A percentile compares a stretch with the other conserved stretches of the same genome.
Conservation (phyloP, 148 eudicot genomes). For the Pharnaceum exiguum region DNA sequence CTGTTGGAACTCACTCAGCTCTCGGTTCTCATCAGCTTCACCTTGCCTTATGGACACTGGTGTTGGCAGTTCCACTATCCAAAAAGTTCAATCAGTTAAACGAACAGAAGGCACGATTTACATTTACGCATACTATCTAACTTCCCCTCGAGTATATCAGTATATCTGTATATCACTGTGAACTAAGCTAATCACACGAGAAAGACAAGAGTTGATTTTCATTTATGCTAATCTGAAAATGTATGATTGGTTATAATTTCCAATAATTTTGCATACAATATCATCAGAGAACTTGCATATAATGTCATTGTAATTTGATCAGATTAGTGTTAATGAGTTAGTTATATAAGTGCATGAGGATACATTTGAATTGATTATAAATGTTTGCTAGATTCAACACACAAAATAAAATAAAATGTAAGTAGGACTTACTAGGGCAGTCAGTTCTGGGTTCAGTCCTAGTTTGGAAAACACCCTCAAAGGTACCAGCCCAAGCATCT, state of each 20-base stretch:
- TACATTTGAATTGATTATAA: too few species aligned
- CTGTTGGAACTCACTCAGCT: conserved; percentile 71
- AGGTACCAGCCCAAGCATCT: conserved; percentile 87
- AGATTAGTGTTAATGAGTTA: too few species aligned
- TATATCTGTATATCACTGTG: not conserved
- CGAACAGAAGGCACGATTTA: not conserved
- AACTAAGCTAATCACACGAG: not conserved
- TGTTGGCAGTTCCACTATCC: conserved; percentile 57
- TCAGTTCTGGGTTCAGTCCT: conserved; percentile 61
- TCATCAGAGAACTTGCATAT: too few species aligned
- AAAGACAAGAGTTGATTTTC: not conserved
- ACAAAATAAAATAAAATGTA: not conserved
- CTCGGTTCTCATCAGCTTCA: conserved; percentile 69
- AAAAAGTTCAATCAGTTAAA: not conserved
- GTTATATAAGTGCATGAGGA: not conserved
- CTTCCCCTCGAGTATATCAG: not conserved
- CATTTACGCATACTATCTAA: not conserved
- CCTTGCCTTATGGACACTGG: conserved; percentile 59
- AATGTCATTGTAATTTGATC: too few species aligned
- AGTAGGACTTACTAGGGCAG: conserved; percentile 49
- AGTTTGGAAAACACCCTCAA: conserved; percentile 47
- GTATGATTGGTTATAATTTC: too few species aligned
- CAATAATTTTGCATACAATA: too few species aligned
- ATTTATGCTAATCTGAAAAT: too few species aligned
- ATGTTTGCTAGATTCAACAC: not conserved